Evolutionary conservation across 2,329 filamentous ascomycete genomes (phyloP).

Genomic region (Calcarisporium arbuscula): DNA sequence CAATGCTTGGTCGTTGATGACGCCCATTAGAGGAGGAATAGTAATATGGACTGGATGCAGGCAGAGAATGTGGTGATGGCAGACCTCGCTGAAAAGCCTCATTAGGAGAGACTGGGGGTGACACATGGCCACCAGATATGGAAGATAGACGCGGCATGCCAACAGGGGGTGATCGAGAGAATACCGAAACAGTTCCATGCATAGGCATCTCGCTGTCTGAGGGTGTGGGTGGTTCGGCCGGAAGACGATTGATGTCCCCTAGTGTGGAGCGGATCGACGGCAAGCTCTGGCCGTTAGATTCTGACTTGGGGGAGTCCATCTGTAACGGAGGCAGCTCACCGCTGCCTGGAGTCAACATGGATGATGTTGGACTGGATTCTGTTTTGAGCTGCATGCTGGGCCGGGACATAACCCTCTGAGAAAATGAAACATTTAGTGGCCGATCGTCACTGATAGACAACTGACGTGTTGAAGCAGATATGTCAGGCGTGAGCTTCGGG

Average conservation of each 20-base stretch:
- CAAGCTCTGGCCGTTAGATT: constrained; percentile 27
- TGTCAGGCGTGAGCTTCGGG: constrained; percentile 18
- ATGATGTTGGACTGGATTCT: constrained; percentile 15
- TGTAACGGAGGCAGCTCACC: constrained; percentile 31
- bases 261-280: constrained; percentile 33
- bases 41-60: constrained; percentile 32
- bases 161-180: constrained; percentile 28
- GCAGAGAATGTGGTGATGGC: constrained; percentile 39
- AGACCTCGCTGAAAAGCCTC: constrained; percentile 39
- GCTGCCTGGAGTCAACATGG: constrained; percentile 16
- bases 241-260: constrained; percentile 25
- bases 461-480: constrained; percentile 22
- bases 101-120: constrained; percentile 45
- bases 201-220: constrained; percentile 24
- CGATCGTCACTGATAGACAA: constrained; percentile 29
- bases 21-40: constrained; percentile 25
- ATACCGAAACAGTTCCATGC: constrained; percentile 18
- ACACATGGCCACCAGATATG: constrained; percentile 21
- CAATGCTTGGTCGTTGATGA: constrained; percentile 29
- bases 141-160: constrained; percentile 23
- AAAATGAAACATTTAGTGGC: constrained; percentile 8
- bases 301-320: constrained; percentile 27
- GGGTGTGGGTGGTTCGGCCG: constrained; percentile 21
- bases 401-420: constrained; percentile 4
- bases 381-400: constrained; percentile 10